Evolutionary conservation across 768 basidiomycete species (phyloP).

Genomic region (Boletellus ananas): DNA sequence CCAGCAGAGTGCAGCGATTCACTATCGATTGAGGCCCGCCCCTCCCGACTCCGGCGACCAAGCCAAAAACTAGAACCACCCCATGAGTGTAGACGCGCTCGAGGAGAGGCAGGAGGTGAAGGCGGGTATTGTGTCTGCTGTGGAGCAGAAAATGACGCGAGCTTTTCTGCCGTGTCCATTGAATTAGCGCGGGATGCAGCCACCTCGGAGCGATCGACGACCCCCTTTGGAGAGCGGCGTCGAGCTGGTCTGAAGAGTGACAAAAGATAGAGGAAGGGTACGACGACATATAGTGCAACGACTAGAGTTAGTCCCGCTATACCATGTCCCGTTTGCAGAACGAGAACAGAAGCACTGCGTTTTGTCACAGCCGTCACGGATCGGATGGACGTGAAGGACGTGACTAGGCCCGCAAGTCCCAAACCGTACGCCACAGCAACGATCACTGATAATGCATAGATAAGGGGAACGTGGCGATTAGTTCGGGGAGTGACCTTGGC

Average conservation of each 20-base stretch:
- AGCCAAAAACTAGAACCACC: constrained; percentile 37
- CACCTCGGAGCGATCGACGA: constrained; percentile 21
- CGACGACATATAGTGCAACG: constrained; percentile 51
- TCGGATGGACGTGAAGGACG: constrained; percentile 57
- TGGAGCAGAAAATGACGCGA: constrained; percentile 27
- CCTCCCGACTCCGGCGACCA: constrained; percentile 33
- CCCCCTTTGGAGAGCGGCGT: constrained; percentile 16
- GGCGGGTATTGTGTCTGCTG: constrained; percentile 31
- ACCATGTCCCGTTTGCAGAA: constrained; percentile 60
- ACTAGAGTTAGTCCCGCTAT: constrained; percentile 64
- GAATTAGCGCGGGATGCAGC: constrained; percentile 35
- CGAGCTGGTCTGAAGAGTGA: constrained; percentile 12
- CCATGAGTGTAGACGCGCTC: constrained; percentile 36
- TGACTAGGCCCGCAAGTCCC: constrained; percentile 59
- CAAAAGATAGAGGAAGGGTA: constrained; percentile 43
- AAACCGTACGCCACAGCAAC: constrained; percentile 50
- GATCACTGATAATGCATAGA: constrained; percentile 38
- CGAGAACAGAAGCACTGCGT: constrained; percentile 28
- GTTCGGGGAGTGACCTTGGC: constrained; percentile 20
- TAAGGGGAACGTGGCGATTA: constrained; percentile 24
- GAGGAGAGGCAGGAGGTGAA: constrained; percentile 30
- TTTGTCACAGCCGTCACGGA: constrained; percentile 27
- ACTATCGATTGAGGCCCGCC: constrained; percentile 40
- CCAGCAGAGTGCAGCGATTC: constrained; percentile 33
- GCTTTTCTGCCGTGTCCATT: constrained; percentile 40